Evolutionary conservation across 352 stramenopile species (phyloP), one percentile per base, ranked within the genome.

Genomic region (Aphanomyces astaci): DNA sequence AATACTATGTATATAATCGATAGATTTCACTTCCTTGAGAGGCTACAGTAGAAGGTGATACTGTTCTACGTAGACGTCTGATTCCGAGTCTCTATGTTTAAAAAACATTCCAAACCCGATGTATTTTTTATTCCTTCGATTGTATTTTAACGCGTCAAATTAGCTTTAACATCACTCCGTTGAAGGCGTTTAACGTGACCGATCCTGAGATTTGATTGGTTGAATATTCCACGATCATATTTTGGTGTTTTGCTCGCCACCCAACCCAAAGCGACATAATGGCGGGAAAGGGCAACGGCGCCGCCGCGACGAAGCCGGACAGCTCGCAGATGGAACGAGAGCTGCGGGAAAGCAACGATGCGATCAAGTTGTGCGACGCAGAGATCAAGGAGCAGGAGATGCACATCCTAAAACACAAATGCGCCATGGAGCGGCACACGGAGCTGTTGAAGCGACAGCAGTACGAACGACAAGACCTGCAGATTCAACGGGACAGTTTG

Each of bases 401-500:
- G 17, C 19, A 33, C 33, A 32, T 59, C 30, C 19, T 33, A 19
- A 59, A 32, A 17, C 51, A 59, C n/a, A 7, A 36, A 59, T 25
- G 51, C 7, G 25, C 51, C 22, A 22, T 59, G 51, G 51, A 53
- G 19, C 51, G 30, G 5, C 30, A 39, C 24, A 59, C 30, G 27
- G 30, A 59, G 17, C 13, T 32, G 15, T 32, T 33, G 51, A 19
- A 59, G 27, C 24, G 51, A 22, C 51, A 59, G 39, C 39, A 60
- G 19, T 68, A 68, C 13, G 43, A 60, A 48, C 43, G 24, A 19
- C 19, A 68, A 32, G 62, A 68, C 22, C 45, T 68, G 11, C 19
- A 59, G 11, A 60, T 68, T 27, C 43, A 48, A 33, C 39, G 62
- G 10, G 62, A 68, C 45, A 59, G 62, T 43, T n/a, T 68, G 10